Conservation (phyloP, 1,139 yeast genomes). For the Lodderomyces elongisporus region DNA sequence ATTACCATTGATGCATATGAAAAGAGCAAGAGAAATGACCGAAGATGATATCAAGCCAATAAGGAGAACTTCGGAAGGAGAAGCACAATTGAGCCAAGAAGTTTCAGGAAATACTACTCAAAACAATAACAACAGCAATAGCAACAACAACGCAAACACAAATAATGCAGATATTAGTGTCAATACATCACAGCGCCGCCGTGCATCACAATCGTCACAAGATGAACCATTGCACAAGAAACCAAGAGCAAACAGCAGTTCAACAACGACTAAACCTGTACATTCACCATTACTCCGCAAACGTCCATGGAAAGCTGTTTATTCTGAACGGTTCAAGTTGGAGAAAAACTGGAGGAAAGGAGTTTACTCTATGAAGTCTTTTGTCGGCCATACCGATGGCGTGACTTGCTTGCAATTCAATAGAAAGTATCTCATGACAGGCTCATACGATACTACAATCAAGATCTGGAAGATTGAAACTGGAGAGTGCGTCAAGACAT, state of each 20-base stretch:
- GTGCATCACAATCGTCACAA: background rate
- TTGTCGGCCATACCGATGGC: constrained; percentile 84
- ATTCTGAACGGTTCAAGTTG: constrained; percentile 82
- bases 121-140: constrained; percentile 1
- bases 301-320: constrained; percentile 94
- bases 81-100: constrained; percentile 1
- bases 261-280: constrained; percentile 5
- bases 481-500: constrained; percentile 70
- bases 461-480: constrained; percentile 86
- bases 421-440: constrained; percentile 75
- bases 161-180: no score
- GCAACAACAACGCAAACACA: background rate
- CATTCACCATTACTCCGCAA: constrained; percentile 20
- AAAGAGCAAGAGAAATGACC: constrained; percentile 54
- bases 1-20: constrained; percentile 82
- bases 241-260: constrained; percentile 1
- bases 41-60: constrained; percentile 21
- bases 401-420: constrained; percentile 79
- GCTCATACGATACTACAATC: constrained; percentile 84
- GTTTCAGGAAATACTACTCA: background rate
- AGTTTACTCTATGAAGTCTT: constrained; percentile 54
- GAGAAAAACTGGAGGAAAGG: constrained; percentile 96
- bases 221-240: constrained; percentile 6
- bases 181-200: background rate
- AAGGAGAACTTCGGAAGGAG: constrained; percentile 17